phyloP scores from a whole-genome alignment of 1,139 yeast species.

The Magnusiomyces sp. region DNA sequence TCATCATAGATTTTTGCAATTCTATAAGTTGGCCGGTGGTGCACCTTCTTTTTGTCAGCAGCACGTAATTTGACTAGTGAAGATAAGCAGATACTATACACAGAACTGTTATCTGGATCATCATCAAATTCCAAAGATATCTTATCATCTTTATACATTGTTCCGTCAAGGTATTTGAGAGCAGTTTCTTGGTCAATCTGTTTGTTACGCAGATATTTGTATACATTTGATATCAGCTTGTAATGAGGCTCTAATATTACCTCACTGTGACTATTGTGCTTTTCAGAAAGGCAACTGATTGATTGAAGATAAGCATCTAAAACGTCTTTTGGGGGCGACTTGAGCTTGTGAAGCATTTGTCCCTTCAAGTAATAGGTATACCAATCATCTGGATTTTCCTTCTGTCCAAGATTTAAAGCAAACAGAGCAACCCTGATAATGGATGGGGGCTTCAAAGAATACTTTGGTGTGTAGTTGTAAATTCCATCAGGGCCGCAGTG shows the following conservation, averaged over 20 bases:
- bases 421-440: constrained; percentile 24
- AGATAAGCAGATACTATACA: constrained; percentile 31
- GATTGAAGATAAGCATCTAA: constrained; percentile 24
- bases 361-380: constrained; percentile 48
- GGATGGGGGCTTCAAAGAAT: constrained; percentile 18
- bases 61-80: constrained; percentile 37
- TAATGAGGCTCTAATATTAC: constrained; percentile 67
- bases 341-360: constrained; percentile 47
- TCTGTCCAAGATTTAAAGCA: constrained; percentile 24
- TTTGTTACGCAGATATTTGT: constrained; percentile 44
- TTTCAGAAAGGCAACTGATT: constrained; percentile 33
- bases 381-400: constrained; percentile 49
- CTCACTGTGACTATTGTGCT: constrained; percentile 36
- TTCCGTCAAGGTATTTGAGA: constrained; percentile 31
- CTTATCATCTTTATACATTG: constrained; percentile 20
- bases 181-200: constrained; percentile 36
- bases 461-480: constrained; percentile 24
- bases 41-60: constrained; percentile 83
- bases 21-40: constrained; percentile 73
- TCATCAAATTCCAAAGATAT: constrained; percentile 1
- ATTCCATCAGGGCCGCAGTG: constrained; percentile 24
- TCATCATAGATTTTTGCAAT: constrained; percentile 57
- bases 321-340: constrained; percentile 19
- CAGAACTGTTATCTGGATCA: constrained; percentile 8
- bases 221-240: constrained; percentile 47